Conservation (phyloP, 2,329 filamentous ascomycete genomes). For the Mollisiaceae sp. region DNA sequence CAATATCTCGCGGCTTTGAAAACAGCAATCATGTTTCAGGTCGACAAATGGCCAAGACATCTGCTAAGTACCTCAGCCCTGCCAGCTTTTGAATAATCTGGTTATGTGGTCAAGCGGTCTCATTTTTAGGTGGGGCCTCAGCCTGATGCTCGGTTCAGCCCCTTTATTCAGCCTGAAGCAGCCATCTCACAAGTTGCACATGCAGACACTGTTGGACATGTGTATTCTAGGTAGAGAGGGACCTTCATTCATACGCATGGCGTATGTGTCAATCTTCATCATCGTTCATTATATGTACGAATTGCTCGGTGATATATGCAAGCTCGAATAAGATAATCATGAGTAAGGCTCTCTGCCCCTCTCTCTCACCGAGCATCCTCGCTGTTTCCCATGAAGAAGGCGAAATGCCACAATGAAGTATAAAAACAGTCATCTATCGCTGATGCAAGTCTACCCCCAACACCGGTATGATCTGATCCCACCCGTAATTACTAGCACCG, state of each 20-base stretch:
- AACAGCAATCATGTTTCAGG: not conserved
- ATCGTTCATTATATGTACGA: not conserved
- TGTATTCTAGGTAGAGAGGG: not conserved
- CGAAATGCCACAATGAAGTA: not conserved
- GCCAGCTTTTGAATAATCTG: not conserved
- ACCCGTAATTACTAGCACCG: slow-evolving; percentile 15
- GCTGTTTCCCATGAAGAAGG: not conserved
- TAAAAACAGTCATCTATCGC: not conserved
- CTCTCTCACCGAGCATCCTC: slow-evolving; percentile 6
- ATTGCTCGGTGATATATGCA: not conserved
- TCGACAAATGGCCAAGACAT: not conserved
- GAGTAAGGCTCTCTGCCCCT: not conserved
- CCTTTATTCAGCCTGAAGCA: slow-evolving; percentile 9
- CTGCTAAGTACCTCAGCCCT: not conserved
- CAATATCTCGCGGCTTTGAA: not conserved
- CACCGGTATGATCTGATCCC: not conserved
- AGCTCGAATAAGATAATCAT: not conserved
- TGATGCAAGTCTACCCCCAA: slow-evolving; percentile 7
- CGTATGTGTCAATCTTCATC: not conserved
- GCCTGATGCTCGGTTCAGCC: slow-evolving; percentile 3
- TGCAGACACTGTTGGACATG: not conserved
- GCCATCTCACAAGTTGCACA: not conserved
- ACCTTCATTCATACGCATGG: not conserved
- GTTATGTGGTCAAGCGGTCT: not conserved
- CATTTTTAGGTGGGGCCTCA: slow-evolving; percentile 1